Evolutionary conservation across 495 filamentous ascomycete genomes (phyloP), one percentile per base, ranked within the genome.

Genomic region (Aspergillus sclerotiicarbonarius): DNA sequence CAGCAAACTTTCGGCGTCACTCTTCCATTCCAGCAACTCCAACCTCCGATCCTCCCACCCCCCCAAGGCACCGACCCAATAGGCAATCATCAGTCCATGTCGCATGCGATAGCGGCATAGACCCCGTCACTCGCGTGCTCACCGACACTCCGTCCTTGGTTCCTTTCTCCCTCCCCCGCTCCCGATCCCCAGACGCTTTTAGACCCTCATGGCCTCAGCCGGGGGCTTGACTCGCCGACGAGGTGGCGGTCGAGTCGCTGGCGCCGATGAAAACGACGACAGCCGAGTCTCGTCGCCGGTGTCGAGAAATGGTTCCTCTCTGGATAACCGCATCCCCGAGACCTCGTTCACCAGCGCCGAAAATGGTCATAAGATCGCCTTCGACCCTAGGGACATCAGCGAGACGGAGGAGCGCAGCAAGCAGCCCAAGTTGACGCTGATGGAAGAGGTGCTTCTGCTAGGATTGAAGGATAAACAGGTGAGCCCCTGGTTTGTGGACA

Each of bases 381-480:
- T 92, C 72, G 94, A 98, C 74, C 94, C 94, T 49, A 82, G 91
- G 71, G 94, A 98, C 74, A 93, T 98, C 70, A 95, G 89, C 75
- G 95, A 98, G 83, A 96, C 87, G 72, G 89, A 89, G 67, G 94
- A 98, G 81, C 80, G 95, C 70, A 96, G 84, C 80, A 97, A 96
- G 77, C 93, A 98, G 78, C 94, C 94, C 29, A 98, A 98, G 79
- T 74, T 98, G 62, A 98, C 95, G 31, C 76, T 98, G 57, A 98
- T 98, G 94, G 94, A 98, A 78, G 94, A 98, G 79, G 87, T 98
- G 29, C 74, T 98, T 64, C 76, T 98, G 68, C 80, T 98, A 67
- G 94, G 94, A 35, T 74, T 98, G 71, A 98, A 98, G 77, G 94
- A 98, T 76, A 98, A 98, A 77, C 95, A 98, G 86, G 92, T 97